A percentile compares a stretch with the other conserved stretches of the same genome.
Conservation (phyloP, 2,329 filamentous ascomycete species). For the Microdochium bolleyi region DNA sequence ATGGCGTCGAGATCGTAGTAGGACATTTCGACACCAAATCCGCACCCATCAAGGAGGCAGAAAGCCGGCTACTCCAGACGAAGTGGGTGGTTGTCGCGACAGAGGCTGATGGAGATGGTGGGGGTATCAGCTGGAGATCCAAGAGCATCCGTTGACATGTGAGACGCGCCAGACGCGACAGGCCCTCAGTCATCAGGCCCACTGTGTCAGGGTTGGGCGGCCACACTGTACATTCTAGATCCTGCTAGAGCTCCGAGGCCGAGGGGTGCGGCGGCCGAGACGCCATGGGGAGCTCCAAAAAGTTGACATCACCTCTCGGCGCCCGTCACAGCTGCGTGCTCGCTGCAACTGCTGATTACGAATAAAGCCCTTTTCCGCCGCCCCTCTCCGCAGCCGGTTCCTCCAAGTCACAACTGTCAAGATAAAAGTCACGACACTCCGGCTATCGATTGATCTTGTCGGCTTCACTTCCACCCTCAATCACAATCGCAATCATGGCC, state of each 20-base stretch:
- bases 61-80: neutral
- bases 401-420: neutral
- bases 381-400: neutral
- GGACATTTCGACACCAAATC: slow-evolving; percentile 35
- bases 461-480: slow-evolving; percentile 1
- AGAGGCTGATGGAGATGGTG: neutral
- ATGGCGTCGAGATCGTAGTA: slow-evolving; percentile 85
- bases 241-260: neutral
- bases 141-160: neutral
- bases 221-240: neutral
- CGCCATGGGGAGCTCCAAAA: neutral
- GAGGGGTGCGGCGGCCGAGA: neutral
- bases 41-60: neutral
- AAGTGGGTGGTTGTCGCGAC: no score
- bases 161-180: neutral
- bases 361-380: no score
- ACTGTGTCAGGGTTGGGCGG: neutral
- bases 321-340: neutral
- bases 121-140: neutral
- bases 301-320: neutral
- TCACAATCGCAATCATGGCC: slow-evolving; percentile 51
- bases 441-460: no score
- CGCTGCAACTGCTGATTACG: neutral
- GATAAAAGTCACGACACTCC: neutral
- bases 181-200: neutral